These are phyloP conservation scores for Ascoidea rubescens DNA, from an alignment of 805 yeast species.

Conservation along the genomic window DNA sequence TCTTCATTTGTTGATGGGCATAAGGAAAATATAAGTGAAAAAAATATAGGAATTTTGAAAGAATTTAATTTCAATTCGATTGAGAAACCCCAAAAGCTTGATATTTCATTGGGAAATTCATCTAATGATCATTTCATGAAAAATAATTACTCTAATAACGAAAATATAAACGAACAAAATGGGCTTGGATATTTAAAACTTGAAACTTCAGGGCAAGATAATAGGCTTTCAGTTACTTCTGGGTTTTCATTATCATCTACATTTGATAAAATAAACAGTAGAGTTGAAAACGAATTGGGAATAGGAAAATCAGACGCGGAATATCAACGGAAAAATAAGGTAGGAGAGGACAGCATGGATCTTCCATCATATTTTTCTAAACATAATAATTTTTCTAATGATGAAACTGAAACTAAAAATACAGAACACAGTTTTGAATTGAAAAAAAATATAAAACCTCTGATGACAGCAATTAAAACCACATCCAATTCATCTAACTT, in stretches of 20 bases:
- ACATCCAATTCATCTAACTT: too few relatives aligned
- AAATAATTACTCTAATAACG: too few relatives aligned
- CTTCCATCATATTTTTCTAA: background rate
- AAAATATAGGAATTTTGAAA: too few relatives aligned
- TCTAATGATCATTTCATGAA: too few relatives aligned
- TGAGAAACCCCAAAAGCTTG: background rate
- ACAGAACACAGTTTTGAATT: conserved; percentile 11
- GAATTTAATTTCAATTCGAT: too few relatives aligned
- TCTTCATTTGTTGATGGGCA: too few relatives aligned
- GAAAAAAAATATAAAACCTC: conserved; percentile 11
- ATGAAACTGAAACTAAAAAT: background rate
- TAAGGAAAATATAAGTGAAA: background rate
- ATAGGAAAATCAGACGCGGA: too few relatives aligned
- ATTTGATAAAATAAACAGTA: conserved; percentile 6
- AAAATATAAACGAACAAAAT: too few relatives aligned
- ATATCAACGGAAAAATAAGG: too few relatives aligned
- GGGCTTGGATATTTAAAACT: too few relatives aligned
- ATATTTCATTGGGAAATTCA: background rate
- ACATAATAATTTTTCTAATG: background rate
- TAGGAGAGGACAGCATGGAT: background rate
- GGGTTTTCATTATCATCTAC: conserved; percentile 6
- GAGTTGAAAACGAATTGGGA: conserved; percentile 3
- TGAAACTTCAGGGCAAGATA: background rate
- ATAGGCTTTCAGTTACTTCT: background rate
- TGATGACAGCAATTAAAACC: too few relatives aligned